Evolutionary conservation across 2,329 filamentous ascomycete species (phyloP).

Genomic region (Falciphora oryzae): DNA sequence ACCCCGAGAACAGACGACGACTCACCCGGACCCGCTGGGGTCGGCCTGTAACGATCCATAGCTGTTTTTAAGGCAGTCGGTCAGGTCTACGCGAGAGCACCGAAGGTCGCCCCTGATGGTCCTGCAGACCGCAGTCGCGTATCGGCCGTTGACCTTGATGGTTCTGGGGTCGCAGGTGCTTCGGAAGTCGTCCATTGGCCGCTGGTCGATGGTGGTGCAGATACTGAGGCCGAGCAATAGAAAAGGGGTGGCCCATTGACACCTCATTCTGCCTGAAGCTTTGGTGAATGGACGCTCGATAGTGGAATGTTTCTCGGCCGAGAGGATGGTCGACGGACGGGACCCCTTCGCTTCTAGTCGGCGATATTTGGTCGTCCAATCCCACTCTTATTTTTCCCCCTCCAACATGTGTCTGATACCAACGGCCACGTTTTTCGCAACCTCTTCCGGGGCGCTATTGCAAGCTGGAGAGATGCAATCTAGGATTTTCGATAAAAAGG

Average conservation of each 20-base stretch:
- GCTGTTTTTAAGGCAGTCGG: neutral
- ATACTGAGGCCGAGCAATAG: neutral
- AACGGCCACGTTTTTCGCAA: too few relatives aligned
- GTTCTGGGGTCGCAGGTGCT: constrained; percentile 2
- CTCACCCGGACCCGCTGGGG: neutral
- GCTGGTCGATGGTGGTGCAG: neutral
- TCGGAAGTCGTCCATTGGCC: constrained; percentile 6
- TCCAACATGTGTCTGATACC: too few relatives aligned
- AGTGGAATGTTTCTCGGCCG: neutral
- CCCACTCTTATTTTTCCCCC: neutral
- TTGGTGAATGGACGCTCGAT: neutral
- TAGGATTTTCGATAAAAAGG: neutral
- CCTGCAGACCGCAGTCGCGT: constrained; percentile 3
- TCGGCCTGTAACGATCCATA: neutral
- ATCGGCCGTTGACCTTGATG: neutral
- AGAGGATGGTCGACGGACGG: neutral
- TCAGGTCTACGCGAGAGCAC: neutral
- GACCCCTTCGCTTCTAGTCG: neutral
- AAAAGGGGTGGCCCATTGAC: neutral
- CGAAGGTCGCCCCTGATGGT: constrained; percentile 1
- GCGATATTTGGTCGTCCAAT: neutral
- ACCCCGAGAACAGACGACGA: neutral
- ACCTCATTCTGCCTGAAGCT: neutral
- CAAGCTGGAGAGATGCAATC: neutral
- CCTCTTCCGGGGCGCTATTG: too few relatives aligned